Conservation (phyloP, 2,329 filamentous ascomycete genomes). For the Trichoderma koningii region DNA sequence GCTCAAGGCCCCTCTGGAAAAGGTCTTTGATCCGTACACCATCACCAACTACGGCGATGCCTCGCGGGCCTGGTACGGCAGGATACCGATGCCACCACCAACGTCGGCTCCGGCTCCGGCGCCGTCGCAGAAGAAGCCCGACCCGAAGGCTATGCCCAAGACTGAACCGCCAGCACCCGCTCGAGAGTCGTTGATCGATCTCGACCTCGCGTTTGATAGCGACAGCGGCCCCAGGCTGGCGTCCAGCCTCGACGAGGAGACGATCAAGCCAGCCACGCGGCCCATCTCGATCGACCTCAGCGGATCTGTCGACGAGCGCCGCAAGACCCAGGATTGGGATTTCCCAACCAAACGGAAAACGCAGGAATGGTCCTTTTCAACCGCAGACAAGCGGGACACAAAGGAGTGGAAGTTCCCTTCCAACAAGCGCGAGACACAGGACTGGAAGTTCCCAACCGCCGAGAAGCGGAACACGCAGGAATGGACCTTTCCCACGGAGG, state of each 20-base stretch:
- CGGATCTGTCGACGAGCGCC: slow-evolving; percentile 21
- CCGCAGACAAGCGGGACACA: slow-evolving; percentile 39
- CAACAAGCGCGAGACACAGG: slow-evolving; percentile 20
- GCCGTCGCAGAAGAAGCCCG: slow-evolving; percentile 33
- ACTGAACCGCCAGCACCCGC: slow-evolving; percentile 11
- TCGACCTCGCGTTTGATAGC: slow-evolving; percentile 45
- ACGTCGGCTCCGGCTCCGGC: slow-evolving; percentile 52
- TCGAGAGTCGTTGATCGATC: slow-evolving; percentile 49
- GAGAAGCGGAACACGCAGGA: slow-evolving; percentile 42
- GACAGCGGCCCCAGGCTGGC: slow-evolving; percentile 23
- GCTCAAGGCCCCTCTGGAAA: slow-evolving; percentile 48
- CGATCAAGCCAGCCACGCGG: slow-evolving; percentile 23
- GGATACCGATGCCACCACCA: slow-evolving; percentile 34
- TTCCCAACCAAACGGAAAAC: slow-evolving; percentile 22
- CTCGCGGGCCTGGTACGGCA: slow-evolving; percentile 47
- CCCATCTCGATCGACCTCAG: slow-evolving; percentile 26
- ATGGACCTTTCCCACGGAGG: slow-evolving; percentile 50
- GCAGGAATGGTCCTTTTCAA: slow-evolving; percentile 32
- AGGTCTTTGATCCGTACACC: slow-evolving; percentile 52
- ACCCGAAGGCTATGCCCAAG: not conserved
- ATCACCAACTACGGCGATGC: slow-evolving; percentile 51
- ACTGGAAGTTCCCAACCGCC: slow-evolving; percentile 45
- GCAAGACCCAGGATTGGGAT: slow-evolving; percentile 24
- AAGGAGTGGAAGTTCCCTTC: slow-evolving; percentile 44
- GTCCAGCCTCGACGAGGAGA: slow-evolving; percentile 24